Evolutionary conservation across 2,329 filamentous ascomycete species (phyloP), one percentile per base, ranked within the genome.

Genomic region (Hymenoscyphus occultus): DNA sequence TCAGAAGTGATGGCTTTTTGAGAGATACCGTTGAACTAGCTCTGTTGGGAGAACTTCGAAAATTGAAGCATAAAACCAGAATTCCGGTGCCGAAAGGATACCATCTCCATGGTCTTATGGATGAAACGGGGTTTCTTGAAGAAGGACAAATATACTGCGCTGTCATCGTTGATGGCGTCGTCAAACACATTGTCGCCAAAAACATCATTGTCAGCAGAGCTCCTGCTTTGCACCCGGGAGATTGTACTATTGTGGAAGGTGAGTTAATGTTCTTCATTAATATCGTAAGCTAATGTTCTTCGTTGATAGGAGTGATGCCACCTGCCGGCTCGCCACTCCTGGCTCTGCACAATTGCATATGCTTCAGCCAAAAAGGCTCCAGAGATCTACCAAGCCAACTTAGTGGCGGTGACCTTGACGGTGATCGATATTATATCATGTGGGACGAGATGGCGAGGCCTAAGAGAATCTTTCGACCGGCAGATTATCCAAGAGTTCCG

Each of bases 41-140:
- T 7, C 81, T 93, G 0, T 78, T 95, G n/a, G 80, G 84, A 1
- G 88, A 90, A 69, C 78, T 96, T 3, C 84, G 91, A 3, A 81
- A 90, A 35, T 78, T 96, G 45, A 96, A 96, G 74, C 87, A 95
- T 77, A 90, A 89, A 62, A 86, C 90, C 0, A 85, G 91, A 0
- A 95, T 96, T 40, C 88, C 85, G 0, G 84, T 96, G 0, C 76
- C 83, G 0, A 75, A 88, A 16, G 92, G 90, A 0, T 83, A 88
- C n/a, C 93, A 91, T 0, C 80, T 96, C 0, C 93, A 92, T 70
- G 92, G 92, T 0, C 82, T 96, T 60, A 90, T 95, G 85, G 92
- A 96, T 67, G 92, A 96, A 75, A 92, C 90, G 0, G 86, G 84
- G 0, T 84, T 82, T 42, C 79, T 96, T 0, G 69, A 82, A 10